phyloP scores from a whole-genome alignment of 139 green algal genomes.

The Yamagishiella unicocca region DNA sequence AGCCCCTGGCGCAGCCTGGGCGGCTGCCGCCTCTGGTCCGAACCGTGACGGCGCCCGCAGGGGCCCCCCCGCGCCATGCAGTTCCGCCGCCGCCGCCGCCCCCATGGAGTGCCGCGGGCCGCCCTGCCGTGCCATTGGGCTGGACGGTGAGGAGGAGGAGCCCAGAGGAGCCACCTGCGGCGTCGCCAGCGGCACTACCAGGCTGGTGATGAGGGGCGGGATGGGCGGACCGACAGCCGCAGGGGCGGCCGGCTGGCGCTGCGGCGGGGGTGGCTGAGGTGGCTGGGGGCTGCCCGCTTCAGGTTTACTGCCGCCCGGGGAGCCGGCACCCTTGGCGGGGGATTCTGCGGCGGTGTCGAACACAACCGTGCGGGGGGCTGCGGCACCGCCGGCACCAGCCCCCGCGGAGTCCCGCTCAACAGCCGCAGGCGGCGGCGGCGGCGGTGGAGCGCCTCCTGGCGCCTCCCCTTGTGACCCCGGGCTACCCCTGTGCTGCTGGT shows the following conservation, averaged over 20 bases:
- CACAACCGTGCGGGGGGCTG: neutral
- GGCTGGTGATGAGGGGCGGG: neutral
- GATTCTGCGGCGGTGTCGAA: neutral
- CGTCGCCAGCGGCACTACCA: conserved; percentile 38
- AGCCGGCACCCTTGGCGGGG: no score
- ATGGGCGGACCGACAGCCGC: neutral
- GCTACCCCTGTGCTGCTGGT: no score
- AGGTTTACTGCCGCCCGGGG: no score
- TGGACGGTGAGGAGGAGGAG: neutral
- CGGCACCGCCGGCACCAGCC: neutral
- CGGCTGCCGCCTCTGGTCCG: neutral
- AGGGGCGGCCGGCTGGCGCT: neutral
- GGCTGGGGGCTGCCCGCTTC: neutral
- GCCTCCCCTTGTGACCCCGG: no score
- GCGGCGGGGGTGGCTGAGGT: neutral
- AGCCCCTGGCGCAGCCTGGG: no score
- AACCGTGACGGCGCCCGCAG: neutral
- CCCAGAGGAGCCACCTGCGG: conserved; percentile 34
- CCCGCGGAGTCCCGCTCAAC: neutral
- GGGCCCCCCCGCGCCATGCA: neutral
- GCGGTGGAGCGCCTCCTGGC: neutral
- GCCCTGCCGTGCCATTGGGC: neutral
- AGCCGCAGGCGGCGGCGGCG: neutral
- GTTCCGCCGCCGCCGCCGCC: no score
- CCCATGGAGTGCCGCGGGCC: conserved; percentile 9